phyloP scores from a whole-genome alignment of 768 basidiomycete species.

The Suillus plorans region DNA sequence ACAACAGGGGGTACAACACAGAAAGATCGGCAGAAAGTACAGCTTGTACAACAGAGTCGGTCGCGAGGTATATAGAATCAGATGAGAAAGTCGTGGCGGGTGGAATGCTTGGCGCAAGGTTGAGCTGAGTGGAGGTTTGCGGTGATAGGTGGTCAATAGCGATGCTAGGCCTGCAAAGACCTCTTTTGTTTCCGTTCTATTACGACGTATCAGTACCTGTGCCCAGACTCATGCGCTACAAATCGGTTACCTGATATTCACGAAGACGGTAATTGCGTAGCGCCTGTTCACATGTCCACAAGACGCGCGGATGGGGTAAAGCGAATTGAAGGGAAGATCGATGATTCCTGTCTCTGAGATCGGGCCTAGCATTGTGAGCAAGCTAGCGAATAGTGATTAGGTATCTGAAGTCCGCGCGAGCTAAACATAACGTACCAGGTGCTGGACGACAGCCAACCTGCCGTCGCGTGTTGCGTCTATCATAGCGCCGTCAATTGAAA shows the following conservation, averaged over 20 bases:
- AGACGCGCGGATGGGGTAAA: constrained; percentile 55
- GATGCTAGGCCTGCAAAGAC: constrained; percentile 24
- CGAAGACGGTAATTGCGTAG: constrained; percentile 61
- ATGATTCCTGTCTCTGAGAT: constrained; percentile 69
- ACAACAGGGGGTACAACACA: constrained; percentile 55
- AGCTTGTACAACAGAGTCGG: constrained; percentile 54
- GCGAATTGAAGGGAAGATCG: constrained; percentile 73
- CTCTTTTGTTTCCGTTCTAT: constrained; percentile 33
- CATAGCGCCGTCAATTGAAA: constrained; percentile 6
- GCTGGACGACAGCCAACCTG: constrained; percentile 61
- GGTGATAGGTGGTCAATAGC: constrained; percentile 27
- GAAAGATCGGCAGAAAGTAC: constrained; percentile 49
- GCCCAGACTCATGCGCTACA: neutral
- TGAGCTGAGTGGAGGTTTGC: constrained; percentile 17
- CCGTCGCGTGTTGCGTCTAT: constrained; percentile 79
- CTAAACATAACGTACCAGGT: constrained; percentile 48
- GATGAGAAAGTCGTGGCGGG: constrained; percentile 34
- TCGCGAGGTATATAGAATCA: constrained; percentile 42
- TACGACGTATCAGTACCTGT: constrained; percentile 6
- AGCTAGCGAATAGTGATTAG: constrained; percentile 33
- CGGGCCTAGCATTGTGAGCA: constrained; percentile 68
- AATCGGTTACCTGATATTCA: constrained; percentile 51
- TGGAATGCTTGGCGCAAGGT: constrained; percentile 29
- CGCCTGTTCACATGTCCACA: constrained; percentile 70
- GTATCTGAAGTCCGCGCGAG: constrained; percentile 11